A percentile compares a stretch with the other conserved stretches of the same genome.
Evolutionary conservation across 371 early-diverging fungal species (phyloP).

Genomic region (Mortierella sp.): DNA sequence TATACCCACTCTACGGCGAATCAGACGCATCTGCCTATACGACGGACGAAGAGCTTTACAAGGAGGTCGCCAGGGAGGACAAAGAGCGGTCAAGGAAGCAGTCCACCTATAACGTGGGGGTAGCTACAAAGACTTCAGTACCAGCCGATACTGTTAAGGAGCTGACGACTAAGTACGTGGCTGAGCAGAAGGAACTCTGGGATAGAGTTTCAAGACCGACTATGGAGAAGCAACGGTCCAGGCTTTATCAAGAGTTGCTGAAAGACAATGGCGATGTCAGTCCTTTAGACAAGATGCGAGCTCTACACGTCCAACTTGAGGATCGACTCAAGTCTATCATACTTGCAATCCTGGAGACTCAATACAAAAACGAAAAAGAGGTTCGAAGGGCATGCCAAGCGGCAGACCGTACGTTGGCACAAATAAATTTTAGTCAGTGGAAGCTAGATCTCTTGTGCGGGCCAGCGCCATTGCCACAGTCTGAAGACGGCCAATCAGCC

Average conservation of each 20-base stretch:
- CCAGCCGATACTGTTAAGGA: slow-evolving; percentile 11
- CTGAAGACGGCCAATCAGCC: background rate
- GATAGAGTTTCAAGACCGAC: background rate
- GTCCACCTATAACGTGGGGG: background rate
- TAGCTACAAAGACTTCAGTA: slow-evolving; percentile 4
- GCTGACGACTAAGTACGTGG: background rate
- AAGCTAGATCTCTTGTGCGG: slow-evolving; percentile 33
- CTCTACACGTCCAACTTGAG: background rate
- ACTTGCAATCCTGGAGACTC: slow-evolving; percentile 38
- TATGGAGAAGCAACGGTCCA: background rate
- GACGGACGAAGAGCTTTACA: slow-evolving; percentile 46
- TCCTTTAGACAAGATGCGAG: background rate
- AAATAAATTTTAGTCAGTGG: slow-evolving; percentile 48
- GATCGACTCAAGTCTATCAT: slow-evolving; percentile 40
- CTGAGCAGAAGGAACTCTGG: background rate
- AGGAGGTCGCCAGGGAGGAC: slow-evolving; percentile 30
- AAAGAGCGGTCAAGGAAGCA: slow-evolving; percentile 8
- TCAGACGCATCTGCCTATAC: slow-evolving; percentile 60
- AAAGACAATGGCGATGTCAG: background rate
- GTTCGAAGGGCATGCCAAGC: slow-evolving; percentile 39
- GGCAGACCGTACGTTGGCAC: slow-evolving; percentile 47
- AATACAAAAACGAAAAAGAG: slow-evolving; percentile 22
- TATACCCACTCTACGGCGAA: slow-evolving; percentile 66
- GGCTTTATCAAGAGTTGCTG: background rate
- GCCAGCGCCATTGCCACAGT: slow-evolving; percentile 14